A percentile compares a stretch with the other conserved stretches of the same genome.
Conservation (phyloP, 306 rosid species). For the Lotus japonicus region DNA sequence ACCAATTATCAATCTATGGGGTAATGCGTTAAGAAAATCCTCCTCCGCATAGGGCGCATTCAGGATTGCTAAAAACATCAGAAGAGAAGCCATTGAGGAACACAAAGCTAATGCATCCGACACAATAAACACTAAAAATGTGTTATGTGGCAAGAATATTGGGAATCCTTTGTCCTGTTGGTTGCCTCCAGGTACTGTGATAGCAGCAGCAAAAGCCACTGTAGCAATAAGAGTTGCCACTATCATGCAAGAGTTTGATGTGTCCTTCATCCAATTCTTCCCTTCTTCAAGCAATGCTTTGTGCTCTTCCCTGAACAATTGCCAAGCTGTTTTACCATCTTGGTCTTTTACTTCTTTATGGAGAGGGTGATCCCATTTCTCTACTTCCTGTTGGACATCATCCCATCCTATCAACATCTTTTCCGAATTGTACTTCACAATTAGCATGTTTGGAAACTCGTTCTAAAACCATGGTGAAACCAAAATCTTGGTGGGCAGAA, state of each 20-base stretch:
- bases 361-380: conserved; percentile 35
- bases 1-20: conserved; percentile 38
- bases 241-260: conserved; percentile 45
- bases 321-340: conserved; percentile 40
- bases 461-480: too few species aligned
- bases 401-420: neutral
- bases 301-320: conserved; percentile 46
- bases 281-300: conserved; percentile 34
- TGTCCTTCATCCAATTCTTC: conserved; percentile 54
- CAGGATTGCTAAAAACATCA: conserved; percentile 45
- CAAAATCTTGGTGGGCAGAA: too few species aligned
- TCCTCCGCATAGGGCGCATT: conserved; percentile 36
- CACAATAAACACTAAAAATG: conserved; percentile 32
- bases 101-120: conserved; percentile 48
- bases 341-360: conserved; percentile 24
- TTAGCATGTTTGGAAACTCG: neutral
- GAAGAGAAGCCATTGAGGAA: conserved; percentile 41
- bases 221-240: conserved; percentile 55
- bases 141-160: conserved; percentile 15
- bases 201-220: conserved; percentile 39
- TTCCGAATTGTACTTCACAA: neutral
- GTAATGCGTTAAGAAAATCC: conserved; percentile 39
- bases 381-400: conserved; percentile 34
- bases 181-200: conserved; percentile 53
- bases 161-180: conserved; percentile 35